Base-by-base conservation (phyloP, 306 rosid genomes). In the Dryas octopetala region DNA sequence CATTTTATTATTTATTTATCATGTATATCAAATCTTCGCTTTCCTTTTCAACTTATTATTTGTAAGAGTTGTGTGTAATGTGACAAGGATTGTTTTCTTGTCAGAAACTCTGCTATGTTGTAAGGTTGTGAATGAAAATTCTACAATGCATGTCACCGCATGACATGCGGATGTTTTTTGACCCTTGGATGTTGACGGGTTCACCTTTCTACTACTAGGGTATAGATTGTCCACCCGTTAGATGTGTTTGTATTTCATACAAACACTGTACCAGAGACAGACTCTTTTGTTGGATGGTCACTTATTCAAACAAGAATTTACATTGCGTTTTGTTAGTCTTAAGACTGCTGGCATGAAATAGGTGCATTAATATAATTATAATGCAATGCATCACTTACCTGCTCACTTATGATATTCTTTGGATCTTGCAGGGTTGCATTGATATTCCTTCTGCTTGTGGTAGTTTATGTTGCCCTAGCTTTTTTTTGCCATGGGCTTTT, bases 401-500 rank as follows among this genome's bases (percentile, higher is more conserved):
- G 41, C 10, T 71, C 2, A 4, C 87, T 87, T 68, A 85, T 45
- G 32, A 74, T 66, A 61, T 73, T 70, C 67, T 66, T 38, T 82
- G 16, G 16, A 38, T 86, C 75, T 89, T 86, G 88, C 96, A 96
- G 99, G 88, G 57, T 91, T 70, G 96, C 89, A 6, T 88, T 96
- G 67, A 85, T 96, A 77, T 15, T 90, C 82, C 70, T 92, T 78
- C 84, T 96, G 77, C 91, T 96, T 40, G 89, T 88, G 84, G 78
- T 92, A 72, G 75, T 73, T 55, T 96, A 92, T 77, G 60, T 89
- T 67, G 89, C 92, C 58, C 62, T 90, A 85, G 98, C 98, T 83
- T 89, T 90, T 72, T 98, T 90, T 83, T 96, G 99, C 85, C 91
- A 84, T 78, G 99, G 99, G 47, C 88, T 87, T 44, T 78, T 92